Base-by-base conservation (phyloP, 75 land plant species). In the Pinus albicaulis region DNA sequence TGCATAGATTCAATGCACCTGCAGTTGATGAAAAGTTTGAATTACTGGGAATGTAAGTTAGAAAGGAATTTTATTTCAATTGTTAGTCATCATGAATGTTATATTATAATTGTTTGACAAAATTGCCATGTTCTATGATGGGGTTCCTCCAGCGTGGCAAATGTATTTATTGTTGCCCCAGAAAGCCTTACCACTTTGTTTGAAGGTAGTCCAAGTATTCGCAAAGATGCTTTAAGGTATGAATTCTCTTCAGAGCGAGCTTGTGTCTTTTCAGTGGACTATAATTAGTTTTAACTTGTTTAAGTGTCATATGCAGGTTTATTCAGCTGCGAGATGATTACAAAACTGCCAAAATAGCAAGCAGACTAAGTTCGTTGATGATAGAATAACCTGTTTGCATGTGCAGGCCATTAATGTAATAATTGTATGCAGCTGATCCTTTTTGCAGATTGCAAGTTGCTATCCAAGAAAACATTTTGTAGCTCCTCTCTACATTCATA, bases 11-110 rank as follows among this genome's bases (percentile, higher is more conserved):
- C 77, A 95, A 90, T 82, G 99, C 99, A 72, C 99, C 99, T 41
- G 79, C 95, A 24, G 92, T 97, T 68, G 99, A 97, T 83, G 99
- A 97, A 63, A 97, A 97, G 72, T 97, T 97, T 82, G 99, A 97
- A 77, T 53, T 88, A 56, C 70, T 97, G 82, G 99, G 99, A 84
- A 94, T 93, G 99, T 97, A 91, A 88, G 98, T 86, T 22, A 34
- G 14, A n/a, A 22, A 74, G 34, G 56, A 41, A 59, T 68, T 71
- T 24, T 11, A 26, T 2, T 1, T 38, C 11, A 53, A 17, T 38
- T n/a, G 36, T 63, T 34, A 38, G 34, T 76, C 20, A 4, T 64
- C 31, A 16, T 16, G 26, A 8, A 56, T 3, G 41, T 14, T 55
- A 31, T 44, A 15, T 76, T 13, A 56, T 22, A 20, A 53, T 36